Evolutionary conservation across 768 basidiomycete species (phyloP), one percentile per base, ranked within the genome.

Genomic region (Cystoderma amianthinum): DNA sequence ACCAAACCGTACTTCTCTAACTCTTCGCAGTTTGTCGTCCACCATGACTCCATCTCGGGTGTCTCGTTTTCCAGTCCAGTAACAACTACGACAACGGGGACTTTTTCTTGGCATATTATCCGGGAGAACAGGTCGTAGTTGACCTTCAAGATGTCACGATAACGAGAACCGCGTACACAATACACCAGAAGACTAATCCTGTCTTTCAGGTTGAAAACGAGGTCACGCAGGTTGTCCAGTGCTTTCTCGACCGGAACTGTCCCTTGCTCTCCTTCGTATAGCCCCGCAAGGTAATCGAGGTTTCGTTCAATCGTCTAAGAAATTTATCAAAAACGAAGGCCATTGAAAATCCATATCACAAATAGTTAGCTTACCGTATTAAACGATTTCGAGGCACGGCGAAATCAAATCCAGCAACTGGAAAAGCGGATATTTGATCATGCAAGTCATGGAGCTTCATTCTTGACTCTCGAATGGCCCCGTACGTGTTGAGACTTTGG

Each of bases 151-250:
- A 50, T 48, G 10, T 52, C 46, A 10, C 44, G 42, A 41, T 50
- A 43, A 12, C 56, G 49, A 7, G 55, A 36, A 3, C 51, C 65
- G 22, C 65, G 62, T 24, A 68, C 53, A 41, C 65, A 68, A 41
- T 67, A 67, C 5, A 67, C 53, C 18, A 72, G 62, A 23, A 72
- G 56, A 51, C 55, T 59, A 39, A 72, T 45, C 13, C 69, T 65
- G 7, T 51, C 53, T 1, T 59, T 41, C n/a, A 72, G 53, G 9
- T 50, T 57, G 11, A 54, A 54, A 28, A 74, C 51, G 21, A 74
- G 48, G 1, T 33, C 13, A 41, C 49, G 57, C 16, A 63, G 48
- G 5, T 49, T 42, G 2, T 44, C 35, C n/a, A 60, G 44, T 4
- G 59, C 59, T 2, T 56, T 33, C 10, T 47, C 39, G 7, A 46